These are phyloP conservation scores for Micractinium sp. DNA, from an alignment of 139 green algal genomes.

Conservation along the genomic window DNA sequence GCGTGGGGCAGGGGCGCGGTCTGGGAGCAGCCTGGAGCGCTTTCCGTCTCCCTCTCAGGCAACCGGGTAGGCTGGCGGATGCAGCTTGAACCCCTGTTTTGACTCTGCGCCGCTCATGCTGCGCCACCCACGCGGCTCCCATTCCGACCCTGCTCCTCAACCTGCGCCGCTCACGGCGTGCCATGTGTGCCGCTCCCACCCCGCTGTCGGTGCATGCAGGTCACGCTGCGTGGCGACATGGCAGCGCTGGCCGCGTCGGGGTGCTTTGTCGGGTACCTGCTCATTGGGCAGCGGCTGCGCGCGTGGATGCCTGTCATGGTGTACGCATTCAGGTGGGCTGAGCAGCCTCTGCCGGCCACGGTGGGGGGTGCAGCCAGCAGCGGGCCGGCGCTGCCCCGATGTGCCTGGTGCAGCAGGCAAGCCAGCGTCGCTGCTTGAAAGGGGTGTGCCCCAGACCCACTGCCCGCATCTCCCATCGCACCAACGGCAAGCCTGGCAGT, in stretches of 20 bases:
- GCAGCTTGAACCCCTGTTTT: no score
- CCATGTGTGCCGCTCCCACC: background rate
- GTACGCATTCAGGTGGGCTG: constrained; percentile 59
- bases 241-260: constrained; percentile 59
- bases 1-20: no score
- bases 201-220: constrained; percentile 8
- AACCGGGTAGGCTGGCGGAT: background rate
- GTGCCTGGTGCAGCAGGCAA: background rate
- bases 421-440: background rate
- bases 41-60: no score
- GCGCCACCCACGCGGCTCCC: no score
- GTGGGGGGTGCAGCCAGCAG: background rate
- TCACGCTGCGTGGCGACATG: constrained; percentile 71
- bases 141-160: background rate
- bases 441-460: background rate
- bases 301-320: constrained; percentile 82
- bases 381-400: background rate
- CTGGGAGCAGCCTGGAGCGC: background rate
- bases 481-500: background rate
- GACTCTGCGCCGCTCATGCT: no score
- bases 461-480: background rate
- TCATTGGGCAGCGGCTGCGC: constrained; percentile 48
- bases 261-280: constrained; percentile 69
- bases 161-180: background rate
- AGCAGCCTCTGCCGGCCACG: background rate